These are phyloP conservation scores for Juncus inflexus DNA, from an alignment of 176 grass and related monocot genomes.

Conservation along the genomic window DNA sequence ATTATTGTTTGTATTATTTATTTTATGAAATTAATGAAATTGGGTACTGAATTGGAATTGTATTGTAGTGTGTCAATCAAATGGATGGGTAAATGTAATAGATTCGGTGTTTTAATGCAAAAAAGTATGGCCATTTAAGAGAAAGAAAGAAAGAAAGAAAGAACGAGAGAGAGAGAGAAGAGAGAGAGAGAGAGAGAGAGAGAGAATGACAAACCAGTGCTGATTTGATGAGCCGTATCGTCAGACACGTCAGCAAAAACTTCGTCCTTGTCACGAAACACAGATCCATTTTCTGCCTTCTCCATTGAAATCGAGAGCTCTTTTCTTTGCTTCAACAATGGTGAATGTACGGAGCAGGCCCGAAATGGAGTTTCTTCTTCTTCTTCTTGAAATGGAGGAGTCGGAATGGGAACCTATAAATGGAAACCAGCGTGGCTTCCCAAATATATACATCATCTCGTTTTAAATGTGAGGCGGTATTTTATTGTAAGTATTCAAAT, in stretches of 20 bases:
- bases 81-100: too few species aligned
- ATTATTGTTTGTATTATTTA: too few species aligned
- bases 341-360: slow-evolving; percentile 1
- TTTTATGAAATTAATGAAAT: too few species aligned
- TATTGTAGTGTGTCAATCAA: too few species aligned
- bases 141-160: too few species aligned
- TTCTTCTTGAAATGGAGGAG: neutral
- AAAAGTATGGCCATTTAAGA: too few species aligned
- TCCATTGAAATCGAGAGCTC: slow-evolving; percentile 2
- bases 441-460: slow-evolving; percentile 26
- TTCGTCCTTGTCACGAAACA: neutral
- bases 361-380: neutral
- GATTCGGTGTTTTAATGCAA: too few species aligned
- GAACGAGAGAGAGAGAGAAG: neutral
- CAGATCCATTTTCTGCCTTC: neutral
- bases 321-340: neutral
- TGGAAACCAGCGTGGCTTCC: slow-evolving; percentile 30
- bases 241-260: slow-evolving; percentile 5
- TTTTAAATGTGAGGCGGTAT: too few species aligned
- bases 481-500: too few species aligned
- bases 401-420: neutral
- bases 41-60: too few species aligned
- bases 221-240: slow-evolving; percentile 28
- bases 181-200: neutral
- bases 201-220: slow-evolving; percentile 15